Evolutionary conservation across 768 basidiomycete species (phyloP).

Genomic region (Mycena pura): DNA sequence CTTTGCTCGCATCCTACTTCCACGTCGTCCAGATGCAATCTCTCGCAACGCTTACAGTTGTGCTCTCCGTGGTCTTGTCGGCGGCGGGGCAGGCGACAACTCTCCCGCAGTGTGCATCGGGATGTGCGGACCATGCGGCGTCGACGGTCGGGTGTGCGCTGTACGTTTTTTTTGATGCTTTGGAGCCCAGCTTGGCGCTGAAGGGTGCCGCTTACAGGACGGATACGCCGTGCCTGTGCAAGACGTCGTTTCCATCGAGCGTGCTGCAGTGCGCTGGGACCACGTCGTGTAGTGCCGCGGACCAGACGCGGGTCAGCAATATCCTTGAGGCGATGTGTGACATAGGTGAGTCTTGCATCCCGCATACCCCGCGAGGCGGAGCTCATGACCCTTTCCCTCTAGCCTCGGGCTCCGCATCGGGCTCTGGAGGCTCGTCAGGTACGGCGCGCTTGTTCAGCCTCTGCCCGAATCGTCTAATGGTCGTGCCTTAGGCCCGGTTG

Average conservation of each 20-base stretch:
- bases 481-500: too few species aligned
- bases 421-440: too few species aligned
- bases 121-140: slow-evolving; percentile 6
- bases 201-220: background rate
- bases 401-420: too few species aligned
- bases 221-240: slow-evolving; percentile 11
- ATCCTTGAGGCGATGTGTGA: slow-evolving; percentile 11
- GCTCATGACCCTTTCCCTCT: too few species aligned
- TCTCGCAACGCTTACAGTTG: too few species aligned
- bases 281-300: slow-evolving; percentile 9
- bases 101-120: slow-evolving; percentile 13
- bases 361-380: too few species aligned
- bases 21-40: too few species aligned
- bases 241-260: slow-evolving; percentile 4
- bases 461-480: too few species aligned
- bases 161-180: background rate
- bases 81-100: slow-evolving; percentile 4
- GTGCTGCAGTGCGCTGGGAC: slow-evolving; percentile 8
- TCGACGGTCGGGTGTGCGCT: slow-evolving; percentile 1
- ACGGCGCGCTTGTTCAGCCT: too few species aligned
- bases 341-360: background rate
- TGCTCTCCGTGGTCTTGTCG: background rate
- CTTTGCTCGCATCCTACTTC: too few species aligned
- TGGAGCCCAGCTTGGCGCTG: too few species aligned
- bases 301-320: background rate